Conservation (phyloP, 129 eudicot genomes). For the Artemisia tridentata region DNA sequence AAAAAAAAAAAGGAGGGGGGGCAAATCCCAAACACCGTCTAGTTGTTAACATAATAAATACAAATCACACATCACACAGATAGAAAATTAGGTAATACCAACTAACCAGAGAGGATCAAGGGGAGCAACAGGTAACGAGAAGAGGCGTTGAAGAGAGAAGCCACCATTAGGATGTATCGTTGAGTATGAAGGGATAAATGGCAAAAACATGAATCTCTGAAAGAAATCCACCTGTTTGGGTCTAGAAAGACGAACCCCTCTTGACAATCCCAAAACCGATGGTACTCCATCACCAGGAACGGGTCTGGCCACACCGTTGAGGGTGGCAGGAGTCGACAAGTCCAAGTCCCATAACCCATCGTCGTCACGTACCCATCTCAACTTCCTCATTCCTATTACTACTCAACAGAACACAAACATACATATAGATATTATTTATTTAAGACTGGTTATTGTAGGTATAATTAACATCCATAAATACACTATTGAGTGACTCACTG, state of each 20-base stretch:
- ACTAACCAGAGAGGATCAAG: constrained; percentile 52
- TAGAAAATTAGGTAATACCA: not conserved
- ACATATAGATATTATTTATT: too few relatives aligned
- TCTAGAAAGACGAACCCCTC: constrained; percentile 72
- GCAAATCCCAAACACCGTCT: too few relatives aligned
- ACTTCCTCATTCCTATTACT: constrained; percentile 46
- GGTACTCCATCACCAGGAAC: constrained; percentile 50
- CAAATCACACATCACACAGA: not conserved
- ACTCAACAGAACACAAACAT: not conserved
- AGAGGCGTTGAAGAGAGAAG: constrained; percentile 59
- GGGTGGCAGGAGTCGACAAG: constrained; percentile 68
- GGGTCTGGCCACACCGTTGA: constrained; percentile 72
- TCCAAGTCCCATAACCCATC: constrained; percentile 83
- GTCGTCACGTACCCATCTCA: constrained; percentile 81
- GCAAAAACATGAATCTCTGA: constrained; percentile 82
- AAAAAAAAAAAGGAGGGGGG: too few relatives aligned
- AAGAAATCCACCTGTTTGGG: constrained; percentile 82
- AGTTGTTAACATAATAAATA: not conserved
- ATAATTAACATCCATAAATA: too few relatives aligned
- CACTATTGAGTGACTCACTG: too few relatives aligned
- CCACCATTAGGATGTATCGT: constrained; percentile 40
- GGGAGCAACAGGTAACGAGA: constrained; percentile 49
- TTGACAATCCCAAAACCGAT: constrained; percentile 59
- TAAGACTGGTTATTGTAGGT: too few relatives aligned
- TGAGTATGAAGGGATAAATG: constrained; percentile 72